Conservation (phyloP, 2,329 filamentous ascomycete species). For the Neocatenulostroma microsporum region DNA sequence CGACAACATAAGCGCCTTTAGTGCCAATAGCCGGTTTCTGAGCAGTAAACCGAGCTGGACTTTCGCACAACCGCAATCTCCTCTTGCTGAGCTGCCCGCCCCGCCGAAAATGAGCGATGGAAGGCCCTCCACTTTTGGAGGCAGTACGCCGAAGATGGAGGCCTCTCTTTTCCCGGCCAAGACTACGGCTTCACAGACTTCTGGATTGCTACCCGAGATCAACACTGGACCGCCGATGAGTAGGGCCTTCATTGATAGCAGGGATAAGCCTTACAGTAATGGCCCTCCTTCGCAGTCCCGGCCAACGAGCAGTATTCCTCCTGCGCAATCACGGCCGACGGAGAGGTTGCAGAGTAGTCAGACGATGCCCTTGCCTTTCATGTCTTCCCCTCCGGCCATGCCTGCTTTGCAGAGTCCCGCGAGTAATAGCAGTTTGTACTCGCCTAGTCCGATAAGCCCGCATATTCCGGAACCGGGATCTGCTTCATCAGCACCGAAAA, state of each 20-base stretch:
- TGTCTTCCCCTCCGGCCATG: too few relatives aligned
- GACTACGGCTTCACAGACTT: slow-evolving; percentile 6
- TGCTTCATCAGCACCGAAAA: neutral
- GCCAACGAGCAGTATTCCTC: too few relatives aligned
- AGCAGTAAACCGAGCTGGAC: too few relatives aligned
- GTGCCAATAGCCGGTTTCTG: slow-evolving; percentile 4
- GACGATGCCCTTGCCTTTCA: too few relatives aligned
- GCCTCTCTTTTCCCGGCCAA: slow-evolving; percentile 15
- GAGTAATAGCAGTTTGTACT: too few relatives aligned
- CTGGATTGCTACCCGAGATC: slow-evolving; percentile 6
- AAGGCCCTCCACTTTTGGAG: slow-evolving; percentile 13
- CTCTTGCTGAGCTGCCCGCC: too few relatives aligned
- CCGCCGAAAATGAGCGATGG: neutral
- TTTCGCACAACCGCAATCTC: slow-evolving; percentile 11
- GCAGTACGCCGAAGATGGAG: slow-evolving; percentile 15
- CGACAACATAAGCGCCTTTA: slow-evolving; percentile 11
- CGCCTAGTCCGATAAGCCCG: too few relatives aligned
- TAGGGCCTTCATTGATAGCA: slow-evolving; percentile 25
- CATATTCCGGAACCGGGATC: too few relatives aligned
- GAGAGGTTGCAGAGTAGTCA: too few relatives aligned
- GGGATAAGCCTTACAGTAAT: slow-evolving; percentile 25
- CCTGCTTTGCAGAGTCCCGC: too few relatives aligned
- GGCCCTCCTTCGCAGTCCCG: slow-evolving; percentile 3
- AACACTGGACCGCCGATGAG: slow-evolving; percentile 21
- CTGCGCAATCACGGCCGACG: too few relatives aligned